Base-by-base conservation (phyloP, 2,329 filamentous ascomycete species). In the Arachnomyces sp. region DNA sequence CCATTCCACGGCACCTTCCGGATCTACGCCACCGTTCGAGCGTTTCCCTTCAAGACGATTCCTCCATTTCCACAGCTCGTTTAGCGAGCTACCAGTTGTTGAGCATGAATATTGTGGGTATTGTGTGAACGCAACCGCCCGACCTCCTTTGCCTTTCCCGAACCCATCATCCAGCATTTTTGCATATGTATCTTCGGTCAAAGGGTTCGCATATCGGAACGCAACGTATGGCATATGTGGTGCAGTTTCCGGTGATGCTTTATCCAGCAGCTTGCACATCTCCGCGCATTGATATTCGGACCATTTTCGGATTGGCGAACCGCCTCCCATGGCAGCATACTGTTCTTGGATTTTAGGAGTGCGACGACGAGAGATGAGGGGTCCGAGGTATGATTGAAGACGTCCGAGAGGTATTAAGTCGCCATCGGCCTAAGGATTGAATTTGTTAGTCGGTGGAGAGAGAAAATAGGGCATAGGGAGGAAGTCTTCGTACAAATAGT, bases 81-180 rank as follows among this genome's bases (percentile, higher is more conserved):
- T 98, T 42, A 98, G 68, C 47, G 87, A 95, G 63, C 87, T 95
- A 15, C 92, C 92, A 0, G 92, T 98, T 1, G 92, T 98, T 14
- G 88, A 95, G 68, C 93, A 98, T 14, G 87, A 95, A 66, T 98
- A 98, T 62, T 98, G 92, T 2, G 92, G 92, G 55, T 98, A 98
- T 65, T 98, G 92, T 18, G 90, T 95, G 59, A 98, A 98, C 1
- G 92, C 92, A 3, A 98, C 88, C 2, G 93, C 92, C 43, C 92
- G 78, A 3, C 90, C 90, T n/a, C 89, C 89, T 45, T 80, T 86
- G 3, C 90, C 89, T 39, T 81, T 78, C 8, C 89, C 90, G 58
- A 96, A 95, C 0, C 92, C 92, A 60, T 98, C 92, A 6, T 79
- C 80, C 16, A 98, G 68, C 48, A 98, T 65, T 54, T 78, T 76